Percentiles rank a stretch among this genome's conserved stretches.
Evolutionary conservation across 2,329 filamentous ascomycete species (phyloP).

Genomic region (Mycosphaerella sp.): DNA sequence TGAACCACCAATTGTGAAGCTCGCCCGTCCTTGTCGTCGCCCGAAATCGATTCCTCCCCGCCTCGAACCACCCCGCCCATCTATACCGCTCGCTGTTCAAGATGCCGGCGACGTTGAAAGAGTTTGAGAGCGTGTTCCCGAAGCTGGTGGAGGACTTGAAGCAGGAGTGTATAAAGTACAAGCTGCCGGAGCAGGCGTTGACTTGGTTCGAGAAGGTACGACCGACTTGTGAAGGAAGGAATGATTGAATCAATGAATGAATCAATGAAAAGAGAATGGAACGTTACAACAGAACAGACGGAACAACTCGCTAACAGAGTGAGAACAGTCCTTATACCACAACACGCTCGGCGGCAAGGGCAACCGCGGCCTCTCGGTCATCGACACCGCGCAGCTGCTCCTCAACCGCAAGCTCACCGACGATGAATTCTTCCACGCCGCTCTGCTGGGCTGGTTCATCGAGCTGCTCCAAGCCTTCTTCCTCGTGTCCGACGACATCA

Average conservation of each 20-base stretch:
- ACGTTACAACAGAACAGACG: too few species aligned
- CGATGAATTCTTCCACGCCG: conserved; percentile 81
- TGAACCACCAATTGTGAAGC: neutral
- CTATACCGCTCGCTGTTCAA: neutral
- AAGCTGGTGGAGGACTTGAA: conserved; percentile 76
- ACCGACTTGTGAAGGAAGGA: neutral
- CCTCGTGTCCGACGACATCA: conserved; percentile 97
- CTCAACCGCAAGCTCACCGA: conserved; percentile 64
- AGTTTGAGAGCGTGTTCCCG: conserved; percentile 88
- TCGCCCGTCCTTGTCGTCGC: neutral
- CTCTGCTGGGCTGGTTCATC: conserved; percentile 91
- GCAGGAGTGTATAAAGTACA: conserved; percentile 71
- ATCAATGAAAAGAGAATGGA: too few species aligned
- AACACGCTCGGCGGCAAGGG: conserved; percentile 95
- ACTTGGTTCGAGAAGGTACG: conserved; percentile 80
- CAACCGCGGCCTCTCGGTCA: conserved; percentile 97
- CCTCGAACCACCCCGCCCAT: conserved; percentile 7
- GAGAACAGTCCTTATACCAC: conserved; percentile 63
- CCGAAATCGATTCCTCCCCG: neutral
- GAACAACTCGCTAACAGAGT: too few species aligned
- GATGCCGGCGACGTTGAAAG: conserved; percentile 69
- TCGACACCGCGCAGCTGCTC: conserved; percentile 80
- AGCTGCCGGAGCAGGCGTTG: conserved; percentile 70
- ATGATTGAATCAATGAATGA: too few species aligned
- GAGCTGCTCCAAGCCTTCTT: conserved; percentile 99